Conservation (phyloP, 345 rosid genomes). For the Toxicodendron radicans region DNA sequence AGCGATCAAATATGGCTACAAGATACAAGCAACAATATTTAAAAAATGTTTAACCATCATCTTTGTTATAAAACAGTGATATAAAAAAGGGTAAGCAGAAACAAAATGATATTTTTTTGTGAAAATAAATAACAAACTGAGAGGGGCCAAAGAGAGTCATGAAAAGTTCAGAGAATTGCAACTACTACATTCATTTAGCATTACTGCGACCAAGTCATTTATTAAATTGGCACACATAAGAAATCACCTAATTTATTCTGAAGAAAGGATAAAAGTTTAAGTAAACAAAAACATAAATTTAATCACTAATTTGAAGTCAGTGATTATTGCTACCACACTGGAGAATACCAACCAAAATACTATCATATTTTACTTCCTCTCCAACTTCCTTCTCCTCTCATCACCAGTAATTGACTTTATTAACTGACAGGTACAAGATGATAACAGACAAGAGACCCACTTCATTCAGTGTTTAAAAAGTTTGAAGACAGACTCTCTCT, state of each 20-base stretch:
- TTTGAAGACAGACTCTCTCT: neutral
- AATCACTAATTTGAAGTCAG: neutral
- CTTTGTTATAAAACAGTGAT: neutral
- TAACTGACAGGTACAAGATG: neutral
- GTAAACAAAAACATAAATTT: neutral
- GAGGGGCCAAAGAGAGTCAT: neutral
- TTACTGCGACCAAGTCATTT: neutral
- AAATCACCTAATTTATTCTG: neutral
- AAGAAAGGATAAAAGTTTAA: neutral
- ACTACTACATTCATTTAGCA: neutral
- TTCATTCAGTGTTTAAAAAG: neutral
- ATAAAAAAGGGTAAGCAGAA: neutral
- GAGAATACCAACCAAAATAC: slow-evolving; percentile 1
- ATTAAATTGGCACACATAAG: neutral
- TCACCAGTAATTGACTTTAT: neutral
- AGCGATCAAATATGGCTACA: slow-evolving; percentile 94
- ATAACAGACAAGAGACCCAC: neutral
- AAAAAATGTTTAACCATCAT: neutral
- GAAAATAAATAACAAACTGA: neutral
- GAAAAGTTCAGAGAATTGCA: neutral
- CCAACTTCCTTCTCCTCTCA: neutral
- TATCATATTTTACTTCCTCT: neutral
- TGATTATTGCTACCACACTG: neutral
- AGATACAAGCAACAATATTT: slow-evolving; percentile 18
- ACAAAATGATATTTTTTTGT: neutral